Base-by-base conservation (phyloP, 1,284 basidiomycete species). In the Ganoderma multipileum region DNA sequence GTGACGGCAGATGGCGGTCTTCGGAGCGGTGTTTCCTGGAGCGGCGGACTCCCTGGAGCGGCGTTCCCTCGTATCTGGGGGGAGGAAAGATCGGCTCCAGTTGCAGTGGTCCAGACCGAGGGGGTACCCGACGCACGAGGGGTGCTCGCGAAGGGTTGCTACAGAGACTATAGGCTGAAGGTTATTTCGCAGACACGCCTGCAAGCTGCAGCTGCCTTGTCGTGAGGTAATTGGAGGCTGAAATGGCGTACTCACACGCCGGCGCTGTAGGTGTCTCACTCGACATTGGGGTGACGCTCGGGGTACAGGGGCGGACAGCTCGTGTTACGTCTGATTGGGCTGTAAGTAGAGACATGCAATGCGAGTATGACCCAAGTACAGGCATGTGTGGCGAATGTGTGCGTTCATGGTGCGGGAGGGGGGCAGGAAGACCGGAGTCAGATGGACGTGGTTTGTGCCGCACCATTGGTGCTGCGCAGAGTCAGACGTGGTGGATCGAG, bases 161-260 rank as follows among this genome's bases (percentile, higher is more conserved):
- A 57, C 50, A 44, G 63, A 62, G 62, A 26, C 70, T 67, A 68
- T 65, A 68, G 63, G 58, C 63, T 71, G 67, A 64, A 71, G 64
- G 61, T 38, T 66, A 64, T 64, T 68, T 60, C 30, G 64, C 33
- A 42, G 39, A 60, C 61, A 42, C 55, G 20, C 55, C 20, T 23
- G 55, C 33, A 33, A 9, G 33, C 20, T 23, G 55, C 33, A 33
- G 33, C 33, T 33, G 9, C n/a, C 20, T 26, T 38, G 55, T n/a
- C 41, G 36, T 58, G 55, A 33, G 36, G 33, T 23, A 58, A 58
- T 58, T 12, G 55, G 55, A 58, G 8, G 55, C 3, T 16, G 11
- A 38, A 33, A 38, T 58, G 55, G 55, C 55, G 55, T n/a, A 47
- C 61, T 50, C 26, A 26, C 42, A 28, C 61, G 54, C 33, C 36